Base-by-base conservation (phyloP, 805 yeast genomes). In the Suhomyces vadensis region DNA sequence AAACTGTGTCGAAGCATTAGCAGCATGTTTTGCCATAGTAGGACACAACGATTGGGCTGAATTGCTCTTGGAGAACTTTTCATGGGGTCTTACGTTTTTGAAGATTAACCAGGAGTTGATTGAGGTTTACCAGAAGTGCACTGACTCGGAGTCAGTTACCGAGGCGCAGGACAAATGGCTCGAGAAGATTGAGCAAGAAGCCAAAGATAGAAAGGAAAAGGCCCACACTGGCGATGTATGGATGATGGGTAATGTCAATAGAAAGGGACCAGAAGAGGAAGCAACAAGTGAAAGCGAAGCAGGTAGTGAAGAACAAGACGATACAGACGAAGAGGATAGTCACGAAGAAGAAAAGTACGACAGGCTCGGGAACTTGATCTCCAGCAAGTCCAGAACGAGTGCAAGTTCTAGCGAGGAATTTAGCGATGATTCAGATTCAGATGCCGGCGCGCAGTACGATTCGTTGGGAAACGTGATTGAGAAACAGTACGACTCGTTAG, bases 1-100 rank as follows among this genome's bases (percentile, higher is more conserved):
- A 45, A 94, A 94, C 65, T 94, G 99, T 64, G 99, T 89, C 5
- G 99, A 94, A 62, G 99, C 99, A 0, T 69, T 94, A 31, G 99
- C 99, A 1, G 98, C 99, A 0, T 89, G 97, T 57, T 85, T 94
- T 59, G 96, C 96, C 1, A 91, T 94, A 45, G 92, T 90, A 2
- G 98, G 97, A 0, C 91, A 82, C 52, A 69, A 70, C 35, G 97
- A 91, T 51, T 89, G 95, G 95, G 98, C 99, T 0, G 78, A 75
- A 16, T 76, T 79, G 48, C 73, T 92, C 13, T 65, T 94, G 49
- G 74, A 80, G 38, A 81, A 91, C 58, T 94, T 94, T 58, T 83
- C 95, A 1, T 94, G 97, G 96, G 99, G 99, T 2, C 77, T 79
- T n/a, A 83, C 87, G 0, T 94, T 94, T 55, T 65, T 94, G 54